Conservation (phyloP, 2,329 filamentous ascomycete genomes). For the Sphaceloma murrayae region DNA sequence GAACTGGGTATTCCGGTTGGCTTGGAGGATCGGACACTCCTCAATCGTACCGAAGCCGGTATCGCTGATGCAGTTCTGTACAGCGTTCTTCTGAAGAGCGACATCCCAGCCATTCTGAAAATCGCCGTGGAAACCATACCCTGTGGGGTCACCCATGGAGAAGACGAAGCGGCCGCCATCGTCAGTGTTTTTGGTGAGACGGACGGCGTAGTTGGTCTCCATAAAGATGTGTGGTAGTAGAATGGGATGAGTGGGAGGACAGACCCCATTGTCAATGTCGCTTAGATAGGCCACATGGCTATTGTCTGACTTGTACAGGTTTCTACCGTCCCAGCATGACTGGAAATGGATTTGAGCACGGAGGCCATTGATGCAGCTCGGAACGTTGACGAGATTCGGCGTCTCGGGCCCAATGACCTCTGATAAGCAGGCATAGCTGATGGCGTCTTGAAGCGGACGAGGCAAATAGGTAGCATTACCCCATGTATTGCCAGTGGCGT, state of each 20-base stretch:
- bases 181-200: conserved; percentile 27
- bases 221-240: conserved; percentile 35
- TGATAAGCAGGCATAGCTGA: conserved; percentile 26
- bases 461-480: conserved; percentile 28
- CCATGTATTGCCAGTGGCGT: conserved; percentile 27
- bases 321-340: conserved; percentile 30
- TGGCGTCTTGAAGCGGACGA: conserved; percentile 28
- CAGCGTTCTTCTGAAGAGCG: conserved; percentile 31
- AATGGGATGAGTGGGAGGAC: conserved; percentile 31
- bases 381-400: conserved; percentile 24
- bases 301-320: conserved; percentile 32
- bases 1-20: conserved; percentile 24
- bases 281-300: conserved; percentile 35
- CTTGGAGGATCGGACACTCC: conserved; percentile 28
- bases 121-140: conserved; percentile 47
- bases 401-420: conserved; percentile 23
- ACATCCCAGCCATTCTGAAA: conserved; percentile 44
- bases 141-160: conserved; percentile 40
- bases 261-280: conserved; percentile 35
- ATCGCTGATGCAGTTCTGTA: conserved; percentile 28
- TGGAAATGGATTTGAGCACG: conserved; percentile 33
- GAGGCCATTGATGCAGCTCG: conserved; percentile 27
- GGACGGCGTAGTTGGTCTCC: conserved; percentile 31
- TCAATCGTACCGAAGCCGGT: conserved; percentile 28
- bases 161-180: conserved; percentile 37